phyloP scores from a whole-genome alignment of 352 stramenopile genomes.

The Globisporangium nagaii region DNA sequence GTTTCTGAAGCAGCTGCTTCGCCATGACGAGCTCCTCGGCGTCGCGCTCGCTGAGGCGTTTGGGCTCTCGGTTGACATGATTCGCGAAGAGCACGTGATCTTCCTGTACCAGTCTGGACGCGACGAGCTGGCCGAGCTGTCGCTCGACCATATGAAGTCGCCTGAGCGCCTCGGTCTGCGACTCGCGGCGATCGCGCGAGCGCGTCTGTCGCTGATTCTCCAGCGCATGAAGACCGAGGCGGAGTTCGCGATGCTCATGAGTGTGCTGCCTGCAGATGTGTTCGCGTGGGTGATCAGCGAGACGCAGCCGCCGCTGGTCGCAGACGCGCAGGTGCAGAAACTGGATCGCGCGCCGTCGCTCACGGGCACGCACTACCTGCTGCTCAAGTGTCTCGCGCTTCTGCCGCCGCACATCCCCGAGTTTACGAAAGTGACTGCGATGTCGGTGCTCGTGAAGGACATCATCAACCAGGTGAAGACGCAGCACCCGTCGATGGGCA shows the following conservation, averaged over 20 bases:
- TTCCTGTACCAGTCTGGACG: slow-evolving; percentile 75
- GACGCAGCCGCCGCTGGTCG: slow-evolving; percentile 40
- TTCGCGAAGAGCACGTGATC: slow-evolving; percentile 75
- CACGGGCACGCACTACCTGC: slow-evolving; percentile 63
- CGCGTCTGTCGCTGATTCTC: slow-evolving; percentile 66
- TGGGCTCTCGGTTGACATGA: slow-evolving; percentile 55
- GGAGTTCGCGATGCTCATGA: slow-evolving; percentile 79
- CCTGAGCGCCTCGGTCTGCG: slow-evolving; percentile 52
- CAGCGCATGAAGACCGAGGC: slow-evolving; percentile 70
- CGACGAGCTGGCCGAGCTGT: slow-evolving; percentile 63
- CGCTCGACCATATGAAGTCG: slow-evolving; percentile 68
- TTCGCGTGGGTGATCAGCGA: slow-evolving; percentile 70
- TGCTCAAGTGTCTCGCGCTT: slow-evolving; percentile 57
- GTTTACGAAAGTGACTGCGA: slow-evolving; percentile 65
- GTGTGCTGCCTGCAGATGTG: slow-evolving; percentile 69
- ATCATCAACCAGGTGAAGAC: slow-evolving; percentile 71
- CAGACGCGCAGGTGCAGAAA: slow-evolving; percentile 55
- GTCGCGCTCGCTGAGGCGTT: slow-evolving; percentile 75
- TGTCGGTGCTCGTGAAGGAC: slow-evolving; percentile 81
- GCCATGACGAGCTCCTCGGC: slow-evolving; percentile 52
- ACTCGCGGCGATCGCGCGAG: slow-evolving; percentile 62
- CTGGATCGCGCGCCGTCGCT: slow-evolving; percentile 70
- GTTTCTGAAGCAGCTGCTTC: slow-evolving; percentile 70
- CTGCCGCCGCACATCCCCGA: slow-evolving; percentile 40
- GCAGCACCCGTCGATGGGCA: slow-evolving; percentile 16